Evolutionary conservation across 495 filamentous ascomycete species (phyloP).

Genomic region (Aeminium ludgeri): DNA sequence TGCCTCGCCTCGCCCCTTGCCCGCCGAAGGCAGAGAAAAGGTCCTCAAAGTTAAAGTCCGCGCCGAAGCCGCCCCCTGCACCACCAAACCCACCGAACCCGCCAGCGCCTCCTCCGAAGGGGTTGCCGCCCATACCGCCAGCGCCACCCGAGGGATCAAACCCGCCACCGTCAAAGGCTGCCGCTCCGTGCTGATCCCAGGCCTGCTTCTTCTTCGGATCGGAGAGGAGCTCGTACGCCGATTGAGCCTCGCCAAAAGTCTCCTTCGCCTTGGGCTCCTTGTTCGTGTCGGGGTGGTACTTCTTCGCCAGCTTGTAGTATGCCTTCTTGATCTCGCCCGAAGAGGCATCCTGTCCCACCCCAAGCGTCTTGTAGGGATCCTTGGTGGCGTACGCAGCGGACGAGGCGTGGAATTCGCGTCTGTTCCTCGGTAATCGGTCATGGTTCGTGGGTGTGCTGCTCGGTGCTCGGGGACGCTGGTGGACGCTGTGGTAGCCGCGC

Average conservation of each 20-base stretch:
- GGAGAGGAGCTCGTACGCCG: conserved; percentile 80
- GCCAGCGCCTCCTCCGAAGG: conserved; percentile 40
- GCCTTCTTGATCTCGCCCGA: conserved; percentile 89
- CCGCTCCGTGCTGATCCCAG: conserved; percentile 77
- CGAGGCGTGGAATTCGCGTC: conserved; percentile 46
- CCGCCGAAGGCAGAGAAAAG: conserved; percentile 76
- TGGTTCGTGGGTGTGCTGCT: conserved; percentile 13
- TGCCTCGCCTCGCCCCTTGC: conserved; percentile 35
- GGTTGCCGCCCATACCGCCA: conserved; percentile 40
- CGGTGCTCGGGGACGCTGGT: background rate
- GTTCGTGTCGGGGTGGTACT: conserved; percentile 95
- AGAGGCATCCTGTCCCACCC: conserved; percentile 67
- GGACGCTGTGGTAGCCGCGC: background rate
- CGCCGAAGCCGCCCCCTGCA: conserved; percentile 44
- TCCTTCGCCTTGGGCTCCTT: conserved; percentile 86
- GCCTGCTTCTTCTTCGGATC: conserved; percentile 82
- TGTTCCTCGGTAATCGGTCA: conserved; percentile 5
- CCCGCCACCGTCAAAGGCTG: conserved; percentile 65
- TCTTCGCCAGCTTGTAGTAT: conserved; percentile 96
- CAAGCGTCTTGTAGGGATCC: conserved; percentile 74
- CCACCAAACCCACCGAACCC: conserved; percentile 40
- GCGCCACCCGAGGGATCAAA: conserved; percentile 47
- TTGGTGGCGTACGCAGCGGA: conserved; percentile 41
- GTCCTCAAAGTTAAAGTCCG: conserved; percentile 88
- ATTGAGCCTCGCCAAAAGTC: conserved; percentile 78